Base-by-base conservation (phyloP, 2,329 filamentous ascomycete genomes). In the Xylaria sp. region DNA sequence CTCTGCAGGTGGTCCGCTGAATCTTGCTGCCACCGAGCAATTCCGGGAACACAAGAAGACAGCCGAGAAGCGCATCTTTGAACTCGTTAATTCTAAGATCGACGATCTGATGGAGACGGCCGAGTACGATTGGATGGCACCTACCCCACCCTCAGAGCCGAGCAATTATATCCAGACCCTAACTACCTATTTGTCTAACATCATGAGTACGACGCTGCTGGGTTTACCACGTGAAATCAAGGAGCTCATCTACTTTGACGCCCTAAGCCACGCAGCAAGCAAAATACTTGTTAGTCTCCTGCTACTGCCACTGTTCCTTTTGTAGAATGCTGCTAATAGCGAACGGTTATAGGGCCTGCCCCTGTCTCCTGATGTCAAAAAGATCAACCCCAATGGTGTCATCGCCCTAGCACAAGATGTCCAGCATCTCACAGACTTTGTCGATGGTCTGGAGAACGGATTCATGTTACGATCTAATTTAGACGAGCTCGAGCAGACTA, bases 81-180 rank as follows among this genome's bases (percentile, higher is more conserved):
- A 99, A 81, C 88, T 99, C 0, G 96, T 99, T 72, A 98, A 99
- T 82, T 97, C 93, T 66, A 99, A 99, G 84, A 98, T 99, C 75
- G 95, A 98, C 77, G 96, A 99, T 78, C 87, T 99, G 12, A 92
- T 99, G 64, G 95, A 98, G 76, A 98, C 94, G 0, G 95, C 96
- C 39, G 96, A 99, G 81, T 99, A 99, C 78, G 94, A 98, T 80
- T 99, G 96, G 85, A 85, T 82, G 72, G 81, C 85, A 1, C 84
- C 86, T 3, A 88, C 85, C 7, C 83, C 89, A 28, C 89, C 91
- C 20, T 84, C 84, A 0, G 92, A 96, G 75, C 93, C 94, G 1
- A 96, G 92, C 79, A 94, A 91, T 74, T 99, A 99, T 82, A 97
- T 99, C 90, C 92, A 96, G 78, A 97, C 96, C 5, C 84, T 99